Conservation (phyloP, 176 grass and related monocot species). For the Puya raimondii region DNA sequence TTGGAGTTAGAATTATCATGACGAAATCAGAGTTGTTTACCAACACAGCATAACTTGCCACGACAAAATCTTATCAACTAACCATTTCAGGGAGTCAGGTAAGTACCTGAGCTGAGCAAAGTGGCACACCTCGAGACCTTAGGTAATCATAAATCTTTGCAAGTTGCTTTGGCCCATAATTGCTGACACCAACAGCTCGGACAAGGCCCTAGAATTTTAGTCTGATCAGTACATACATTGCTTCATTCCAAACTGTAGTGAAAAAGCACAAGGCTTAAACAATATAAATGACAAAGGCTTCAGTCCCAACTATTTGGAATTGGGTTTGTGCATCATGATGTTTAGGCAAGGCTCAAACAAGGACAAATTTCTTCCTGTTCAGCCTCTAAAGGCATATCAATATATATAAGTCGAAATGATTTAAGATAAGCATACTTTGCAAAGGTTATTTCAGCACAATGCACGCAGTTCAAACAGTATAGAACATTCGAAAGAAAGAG, state of each 20-base stretch:
- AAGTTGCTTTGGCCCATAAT: constrained; percentile 90
- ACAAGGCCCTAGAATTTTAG: constrained; percentile 55
- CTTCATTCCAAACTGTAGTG: neutral
- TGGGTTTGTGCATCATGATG: no score
- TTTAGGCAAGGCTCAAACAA: no score
- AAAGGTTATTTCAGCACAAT: no score
- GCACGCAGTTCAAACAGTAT: no score
- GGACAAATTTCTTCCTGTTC: no score
- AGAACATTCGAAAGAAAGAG: no score
- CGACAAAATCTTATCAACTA: neutral
- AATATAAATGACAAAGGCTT: neutral
- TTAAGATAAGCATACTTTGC: no score
- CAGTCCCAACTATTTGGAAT: neutral
- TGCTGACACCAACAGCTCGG: constrained; percentile 81
- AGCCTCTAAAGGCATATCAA: no score
- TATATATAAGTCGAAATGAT: no score
- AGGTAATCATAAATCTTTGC: constrained; percentile 74
- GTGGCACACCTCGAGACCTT: constrained; percentile 55
- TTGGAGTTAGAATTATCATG: neutral
- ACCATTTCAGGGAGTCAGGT: constrained; percentile 7
- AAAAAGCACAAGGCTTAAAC: neutral
- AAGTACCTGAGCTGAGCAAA: constrained; percentile 84
- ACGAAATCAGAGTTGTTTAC: neutral
- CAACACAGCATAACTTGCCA: neutral
- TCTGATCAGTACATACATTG: neutral